Percentiles rank a stretch among this genome's conserved stretches.
Evolutionary conservation across 805 yeast species (phyloP).

Genomic region (Debaryomyces hansenii): DNA sequence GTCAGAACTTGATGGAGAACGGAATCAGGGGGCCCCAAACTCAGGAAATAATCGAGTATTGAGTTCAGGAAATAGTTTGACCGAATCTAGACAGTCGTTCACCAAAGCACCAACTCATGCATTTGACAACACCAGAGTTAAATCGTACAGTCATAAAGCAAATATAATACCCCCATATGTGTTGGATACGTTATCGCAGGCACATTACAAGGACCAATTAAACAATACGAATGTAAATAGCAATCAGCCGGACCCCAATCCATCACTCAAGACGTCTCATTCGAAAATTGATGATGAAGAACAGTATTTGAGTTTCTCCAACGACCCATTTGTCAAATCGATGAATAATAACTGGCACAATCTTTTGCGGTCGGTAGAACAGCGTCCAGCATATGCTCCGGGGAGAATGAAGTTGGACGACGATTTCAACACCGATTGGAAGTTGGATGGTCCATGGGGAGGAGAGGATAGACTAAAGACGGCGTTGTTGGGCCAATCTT

Average conservation of each 20-base stretch:
- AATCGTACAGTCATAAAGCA: constrained; percentile 35
- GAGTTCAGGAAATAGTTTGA: background rate
- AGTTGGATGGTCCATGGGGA: constrained; percentile 58
- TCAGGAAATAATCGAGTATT: background rate
- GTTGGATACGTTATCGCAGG: constrained; percentile 51
- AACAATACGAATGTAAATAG: constrained; percentile 30
- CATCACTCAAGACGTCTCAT: constrained; percentile 6
- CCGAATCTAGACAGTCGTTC: background rate
- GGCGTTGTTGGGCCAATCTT: constrained; percentile 44
- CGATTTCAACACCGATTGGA: constrained; percentile 35
- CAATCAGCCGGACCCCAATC: constrained; percentile 6
- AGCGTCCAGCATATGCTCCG: constrained; percentile 39
- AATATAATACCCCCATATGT: constrained; percentile 62
- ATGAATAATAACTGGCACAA: constrained; percentile 52
- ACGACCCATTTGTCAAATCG: constrained; percentile 38
- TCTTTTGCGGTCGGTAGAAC: constrained; percentile 47
- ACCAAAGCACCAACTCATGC: constrained; percentile 16
- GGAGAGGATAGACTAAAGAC: constrained; percentile 64
- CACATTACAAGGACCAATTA: constrained; percentile 39
- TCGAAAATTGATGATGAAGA: constrained; percentile 23
- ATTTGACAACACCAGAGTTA: constrained; percentile 25
- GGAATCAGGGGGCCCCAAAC: background rate
- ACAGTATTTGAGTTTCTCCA: constrained; percentile 33
- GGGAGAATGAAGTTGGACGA: constrained; percentile 26
- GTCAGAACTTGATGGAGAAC: background rate